phyloP scores from a whole-genome alignment of 164 flowering plant genomes.

The Annona cherimola region DNA sequence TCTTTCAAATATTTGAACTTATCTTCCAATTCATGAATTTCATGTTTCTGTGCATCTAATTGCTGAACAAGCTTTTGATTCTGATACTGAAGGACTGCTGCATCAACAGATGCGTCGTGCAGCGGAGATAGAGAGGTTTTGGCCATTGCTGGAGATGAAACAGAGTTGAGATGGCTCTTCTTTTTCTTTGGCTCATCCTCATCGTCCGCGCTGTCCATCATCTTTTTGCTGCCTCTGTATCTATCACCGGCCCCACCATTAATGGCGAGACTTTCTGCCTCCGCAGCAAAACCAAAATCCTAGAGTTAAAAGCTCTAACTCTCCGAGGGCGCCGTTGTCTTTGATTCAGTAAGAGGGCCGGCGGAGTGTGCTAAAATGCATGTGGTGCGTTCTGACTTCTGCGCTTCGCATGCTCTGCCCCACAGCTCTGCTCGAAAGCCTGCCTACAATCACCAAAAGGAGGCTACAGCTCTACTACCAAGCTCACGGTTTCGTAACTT shows the following conservation, averaged over 20 bases:
- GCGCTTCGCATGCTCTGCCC: too few species aligned
- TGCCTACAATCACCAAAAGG: too few species aligned
- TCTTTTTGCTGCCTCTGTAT: conserved; percentile 7
- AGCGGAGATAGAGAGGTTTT: conserved; percentile 18
- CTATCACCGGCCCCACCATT: conserved; percentile 20
- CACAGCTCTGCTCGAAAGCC: too few species aligned
- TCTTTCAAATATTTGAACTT: conserved; percentile 53
- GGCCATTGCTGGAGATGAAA: conserved; percentile 22
- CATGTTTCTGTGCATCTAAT: conserved; percentile 68
- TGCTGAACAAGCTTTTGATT: conserved; percentile 91
- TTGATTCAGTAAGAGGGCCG: too few species aligned
- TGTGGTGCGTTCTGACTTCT: too few species aligned
- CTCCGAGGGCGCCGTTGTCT: too few species aligned
- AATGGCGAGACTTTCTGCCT: conserved; percentile 4
- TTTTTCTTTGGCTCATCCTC: conserved; percentile 26
- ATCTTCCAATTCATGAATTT: conserved; percentile 61
- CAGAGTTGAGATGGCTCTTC: conserved; percentile 22
- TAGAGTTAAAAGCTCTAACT: not conserved
- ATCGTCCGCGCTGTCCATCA: conserved; percentile 19
- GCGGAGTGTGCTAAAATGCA: too few species aligned
- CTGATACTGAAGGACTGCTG: conserved; percentile 69
- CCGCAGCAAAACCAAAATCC: conserved; percentile 10
- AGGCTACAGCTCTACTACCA: too few species aligned
- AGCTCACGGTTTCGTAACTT: too few species aligned
- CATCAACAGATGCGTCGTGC: conserved; percentile 39